Evolutionary conservation across 805 yeast genomes (phyloP), one percentile per base, ranked within the genome.

Genomic region (Yarrowia yakushimensis): DNA sequence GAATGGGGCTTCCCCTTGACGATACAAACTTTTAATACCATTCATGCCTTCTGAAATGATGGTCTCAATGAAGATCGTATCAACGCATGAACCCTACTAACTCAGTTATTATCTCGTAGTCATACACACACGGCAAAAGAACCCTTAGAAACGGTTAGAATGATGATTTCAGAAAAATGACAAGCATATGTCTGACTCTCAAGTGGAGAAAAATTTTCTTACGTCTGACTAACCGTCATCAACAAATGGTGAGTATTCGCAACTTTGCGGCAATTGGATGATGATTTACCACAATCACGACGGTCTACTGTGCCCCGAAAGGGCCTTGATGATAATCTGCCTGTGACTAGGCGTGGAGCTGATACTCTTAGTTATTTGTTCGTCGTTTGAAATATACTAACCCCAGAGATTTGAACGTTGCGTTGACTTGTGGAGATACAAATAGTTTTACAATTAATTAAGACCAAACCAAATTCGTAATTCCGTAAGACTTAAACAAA

Each of bases 131-230:
- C 36, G 5, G 13, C 23, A 18, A 5, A 23, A 20, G 8, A 25
- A 30, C 52, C 9, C 23, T 4, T n/a, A 36, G 5, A 18, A 20
- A 61, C 68, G 66, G 68, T 73, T 72, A 82, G 85, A 74, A 86
- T 85, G 94, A 88, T 81, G 82, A 82, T 79, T 82, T 81, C 83
- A 83, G 75, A 71, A 79, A 76, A 76, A 74, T 76, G 97, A 92
- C 97, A 92, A 92, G 97, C 97, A 92, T 92, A 92, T 92, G 96
- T 91, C 97, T 86, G 96, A 91, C 75, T 77, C 75, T 74, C 13
- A 31, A 69, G 64, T 73, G 78, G 90, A 83, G 78, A 91, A 83
- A 74, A 83, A 77, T 74, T 80, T 75, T 79, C 83, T 82, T 78
- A 73, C 71, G 85, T 82, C 87, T 83, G 87, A 83, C 76, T 67